A percentile compares a stretch with the other conserved stretches of the same genome.
Evolutionary conservation across 169 alveolate species (phyloP).

Genomic region (Plasmodium vivax): DNA sequence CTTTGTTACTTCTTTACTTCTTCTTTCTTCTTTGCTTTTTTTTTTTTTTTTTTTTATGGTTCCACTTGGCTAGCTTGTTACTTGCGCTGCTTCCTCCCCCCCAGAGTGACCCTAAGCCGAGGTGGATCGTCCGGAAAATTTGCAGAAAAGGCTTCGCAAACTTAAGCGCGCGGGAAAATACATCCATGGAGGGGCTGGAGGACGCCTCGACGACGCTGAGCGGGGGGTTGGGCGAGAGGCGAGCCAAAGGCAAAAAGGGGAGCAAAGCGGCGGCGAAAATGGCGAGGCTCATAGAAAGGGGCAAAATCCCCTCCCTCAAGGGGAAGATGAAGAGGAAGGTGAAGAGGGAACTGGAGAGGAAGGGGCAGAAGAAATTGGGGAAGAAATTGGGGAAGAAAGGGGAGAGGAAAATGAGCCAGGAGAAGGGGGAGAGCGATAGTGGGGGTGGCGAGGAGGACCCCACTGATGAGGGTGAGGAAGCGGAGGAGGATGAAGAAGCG

Average conservation of each 20-base stretch:
- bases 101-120: neutral
- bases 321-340: neutral
- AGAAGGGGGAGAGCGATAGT: neutral
- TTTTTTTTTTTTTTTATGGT: too few species aligned
- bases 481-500: neutral
- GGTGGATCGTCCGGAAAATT: neutral
- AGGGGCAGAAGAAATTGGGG: too few species aligned
- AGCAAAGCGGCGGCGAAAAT: neutral
- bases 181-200: neutral
- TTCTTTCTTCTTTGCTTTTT: too few species aligned
- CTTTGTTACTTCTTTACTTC: too few species aligned
- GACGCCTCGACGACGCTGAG: neutral
- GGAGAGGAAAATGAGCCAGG: neutral
- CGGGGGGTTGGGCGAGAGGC: neutral
- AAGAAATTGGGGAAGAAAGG: too few species aligned
- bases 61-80: neutral
- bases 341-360: too few species aligned
- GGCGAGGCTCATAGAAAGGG: neutral
- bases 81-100: neutral
- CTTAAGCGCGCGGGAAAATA: neutral
- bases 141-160: neutral
- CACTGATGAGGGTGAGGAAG: neutral
- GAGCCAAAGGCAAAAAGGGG: neutral
- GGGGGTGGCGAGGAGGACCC: neutral
- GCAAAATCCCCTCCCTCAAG: neutral